phyloP scores from a whole-genome alignment of 1,284 basidiomycete genomes.

The Dichomitus squalens region DNA sequence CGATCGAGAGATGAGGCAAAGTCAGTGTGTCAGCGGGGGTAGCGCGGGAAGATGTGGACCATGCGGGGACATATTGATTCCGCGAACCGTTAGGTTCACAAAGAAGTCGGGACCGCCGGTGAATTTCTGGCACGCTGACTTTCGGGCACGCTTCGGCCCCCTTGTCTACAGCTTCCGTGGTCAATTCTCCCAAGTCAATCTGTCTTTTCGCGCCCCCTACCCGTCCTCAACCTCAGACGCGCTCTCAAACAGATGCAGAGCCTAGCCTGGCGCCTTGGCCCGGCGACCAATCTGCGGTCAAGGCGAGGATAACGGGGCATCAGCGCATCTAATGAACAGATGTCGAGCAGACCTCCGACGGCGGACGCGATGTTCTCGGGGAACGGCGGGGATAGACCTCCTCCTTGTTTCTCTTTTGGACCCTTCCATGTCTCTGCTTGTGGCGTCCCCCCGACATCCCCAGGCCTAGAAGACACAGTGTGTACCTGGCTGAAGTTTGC shows the following conservation, averaged over 20 bases:
- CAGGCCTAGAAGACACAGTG: background rate
- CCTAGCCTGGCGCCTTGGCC: background rate
- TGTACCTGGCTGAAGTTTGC: background rate
- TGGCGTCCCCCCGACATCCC: conserved; percentile 3
- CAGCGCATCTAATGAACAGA: background rate
- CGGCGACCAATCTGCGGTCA: conserved; percentile 1
- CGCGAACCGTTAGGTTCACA: conserved; percentile 24
- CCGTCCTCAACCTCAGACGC: background rate
- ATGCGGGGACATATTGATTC: conserved; percentile 16
- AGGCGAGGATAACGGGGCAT: background rate
- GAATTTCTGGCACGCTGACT: background rate
- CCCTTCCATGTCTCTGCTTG: background rate
- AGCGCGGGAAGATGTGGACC: conserved; percentile 13
- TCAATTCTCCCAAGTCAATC: conserved; percentile 13
- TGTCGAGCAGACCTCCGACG: conserved; percentile 1
- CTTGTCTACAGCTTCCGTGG: conserved; percentile 10
- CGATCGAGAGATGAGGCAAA: conserved; percentile 8
- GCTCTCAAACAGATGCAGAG: background rate
- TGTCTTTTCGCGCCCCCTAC: conserved; percentile 11
- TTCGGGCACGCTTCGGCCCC: background rate
- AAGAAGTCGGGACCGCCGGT: conserved; percentile 18
- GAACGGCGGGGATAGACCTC: background rate
- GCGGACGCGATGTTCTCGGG: conserved; percentile 13
- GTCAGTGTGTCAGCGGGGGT: conserved; percentile 16
- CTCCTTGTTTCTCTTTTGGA: background rate